Conservation (phyloP, 1,284 basidiomycete genomes). For the Cutaneotrichosporon mucoides region DNA sequence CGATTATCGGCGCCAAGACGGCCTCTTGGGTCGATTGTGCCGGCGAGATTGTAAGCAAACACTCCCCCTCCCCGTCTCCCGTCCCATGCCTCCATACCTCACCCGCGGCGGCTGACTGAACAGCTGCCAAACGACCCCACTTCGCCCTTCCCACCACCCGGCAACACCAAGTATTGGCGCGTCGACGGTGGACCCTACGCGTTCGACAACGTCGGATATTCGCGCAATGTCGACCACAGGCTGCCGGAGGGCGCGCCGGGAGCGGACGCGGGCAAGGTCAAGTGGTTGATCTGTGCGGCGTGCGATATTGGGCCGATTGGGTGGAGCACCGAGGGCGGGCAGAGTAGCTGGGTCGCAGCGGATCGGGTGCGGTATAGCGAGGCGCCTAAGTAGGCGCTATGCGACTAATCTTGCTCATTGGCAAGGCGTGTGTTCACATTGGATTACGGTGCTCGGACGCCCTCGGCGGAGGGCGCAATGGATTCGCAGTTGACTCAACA, state of each 20-base stretch:
- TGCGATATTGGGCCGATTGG: slow-evolving; percentile 89
- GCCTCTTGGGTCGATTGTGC: slow-evolving; percentile 60
- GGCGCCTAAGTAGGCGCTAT: background rate
- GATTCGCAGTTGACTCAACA: too few species aligned
- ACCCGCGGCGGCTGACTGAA: background rate
- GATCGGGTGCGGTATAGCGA: slow-evolving; percentile 64
- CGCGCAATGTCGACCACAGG: slow-evolving; percentile 51
- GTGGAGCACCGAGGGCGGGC: slow-evolving; percentile 72
- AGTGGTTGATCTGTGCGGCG: slow-evolving; percentile 80
- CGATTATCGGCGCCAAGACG: slow-evolving; percentile 65
- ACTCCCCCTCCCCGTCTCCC: too few species aligned
- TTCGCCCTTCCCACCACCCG: slow-evolving; percentile 19
- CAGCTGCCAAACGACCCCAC: slow-evolving; percentile 17
- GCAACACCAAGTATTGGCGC: slow-evolving; percentile 64
- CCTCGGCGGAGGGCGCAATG: too few species aligned
- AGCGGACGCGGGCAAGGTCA: slow-evolving; percentile 51
- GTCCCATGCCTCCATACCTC: too few species aligned
- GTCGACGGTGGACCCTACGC: slow-evolving; percentile 71
- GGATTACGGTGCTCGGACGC: too few species aligned
- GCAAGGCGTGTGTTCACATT: too few species aligned
- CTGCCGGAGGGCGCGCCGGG: slow-evolving; percentile 22
- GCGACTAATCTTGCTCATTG: too few species aligned
- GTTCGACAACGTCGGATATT: slow-evolving; percentile 91
- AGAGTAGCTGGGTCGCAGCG: slow-evolving; percentile 75
- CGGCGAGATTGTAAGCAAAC: slow-evolving; percentile 56